Conservation (phyloP, 345 rosid species). For the Nasturtium officinale region DNA sequence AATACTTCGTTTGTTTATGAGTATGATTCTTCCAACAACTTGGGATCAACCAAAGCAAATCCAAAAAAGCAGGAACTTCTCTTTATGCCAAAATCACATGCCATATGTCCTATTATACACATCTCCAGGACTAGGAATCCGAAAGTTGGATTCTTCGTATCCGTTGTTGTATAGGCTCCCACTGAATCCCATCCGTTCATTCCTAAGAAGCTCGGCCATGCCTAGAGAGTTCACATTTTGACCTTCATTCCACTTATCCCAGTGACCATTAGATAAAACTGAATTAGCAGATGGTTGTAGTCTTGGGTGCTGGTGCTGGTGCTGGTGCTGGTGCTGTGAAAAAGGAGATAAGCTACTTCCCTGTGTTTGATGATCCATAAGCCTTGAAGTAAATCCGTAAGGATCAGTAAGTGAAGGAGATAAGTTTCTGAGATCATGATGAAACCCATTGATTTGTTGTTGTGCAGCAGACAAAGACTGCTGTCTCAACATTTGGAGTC, state of each 20-base stretch:
- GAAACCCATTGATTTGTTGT: constrained; percentile 41
- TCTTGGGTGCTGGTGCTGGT: no score
- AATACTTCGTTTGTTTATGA: no score
- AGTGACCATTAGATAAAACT: constrained; percentile 62
- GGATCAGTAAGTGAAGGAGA: constrained; percentile 61
- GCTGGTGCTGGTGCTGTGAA: constrained; percentile 52
- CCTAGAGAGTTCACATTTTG: constrained; percentile 55
- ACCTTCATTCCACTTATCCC: constrained; percentile 81
- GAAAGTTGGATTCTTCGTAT: constrained; percentile 74
- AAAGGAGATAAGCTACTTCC: constrained; percentile 55
- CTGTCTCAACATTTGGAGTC: constrained; percentile 70
- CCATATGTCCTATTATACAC: constrained; percentile 75
- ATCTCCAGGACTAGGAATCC: constrained; percentile 74
- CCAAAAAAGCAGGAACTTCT: constrained; percentile 30
- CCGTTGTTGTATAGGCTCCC: constrained; percentile 52
- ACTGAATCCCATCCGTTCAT: constrained; percentile 68
- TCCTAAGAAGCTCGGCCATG: constrained; percentile 71
- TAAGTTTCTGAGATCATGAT: constrained; percentile 58
- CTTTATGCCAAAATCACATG: constrained; percentile 55
- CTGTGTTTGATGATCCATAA: constrained; percentile 61
- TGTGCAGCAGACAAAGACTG: constrained; percentile 55
- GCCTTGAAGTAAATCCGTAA: constrained; percentile 62
- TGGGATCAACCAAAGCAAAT: constrained; percentile 28
- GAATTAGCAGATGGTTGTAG: constrained; percentile 67
- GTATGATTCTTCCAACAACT: constrained; percentile 16